These are phyloP conservation scores for Mycoemilia scoparia DNA, from an alignment of 192 early-diverging fungal genomes.

Conservation along the genomic window DNA sequence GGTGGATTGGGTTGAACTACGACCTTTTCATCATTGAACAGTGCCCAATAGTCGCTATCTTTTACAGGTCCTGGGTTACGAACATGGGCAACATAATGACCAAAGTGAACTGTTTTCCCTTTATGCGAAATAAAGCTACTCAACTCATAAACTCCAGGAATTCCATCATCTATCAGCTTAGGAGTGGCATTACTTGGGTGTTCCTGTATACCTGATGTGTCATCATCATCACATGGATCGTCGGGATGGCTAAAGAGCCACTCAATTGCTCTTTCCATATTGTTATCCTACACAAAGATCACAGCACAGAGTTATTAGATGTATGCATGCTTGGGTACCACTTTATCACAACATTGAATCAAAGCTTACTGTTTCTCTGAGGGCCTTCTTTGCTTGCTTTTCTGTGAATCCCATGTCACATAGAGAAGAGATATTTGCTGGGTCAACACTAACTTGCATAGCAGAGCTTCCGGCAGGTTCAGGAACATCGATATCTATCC, in stretches of 20 bases:
- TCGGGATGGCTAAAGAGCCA: conserved; percentile 84
- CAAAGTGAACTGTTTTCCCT: conserved; percentile 86
- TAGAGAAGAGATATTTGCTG: conserved; percentile 45
- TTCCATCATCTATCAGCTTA: conserved; percentile 2
- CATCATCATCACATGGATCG: conserved; percentile 33
- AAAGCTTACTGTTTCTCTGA: conserved; percentile 69
- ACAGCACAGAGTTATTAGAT: conserved; percentile 1
- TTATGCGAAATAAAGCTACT: conserved; percentile 83
- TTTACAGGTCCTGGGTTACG: conserved; percentile 28
- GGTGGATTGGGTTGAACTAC: conserved; percentile 46
- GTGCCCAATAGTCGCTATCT: conserved; percentile 57
- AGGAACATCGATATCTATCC: conserved; percentile 65
- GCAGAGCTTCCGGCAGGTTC: conserved; percentile 12
- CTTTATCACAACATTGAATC: too few species aligned
- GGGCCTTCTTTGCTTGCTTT: conserved; percentile 59
- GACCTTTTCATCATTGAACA: conserved; percentile 95
- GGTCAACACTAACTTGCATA: conserved; percentile 7
- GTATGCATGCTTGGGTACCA: background rate
- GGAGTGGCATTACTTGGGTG: too few species aligned
- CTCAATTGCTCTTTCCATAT: conserved; percentile 83
- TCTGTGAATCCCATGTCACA: conserved; percentile 84
- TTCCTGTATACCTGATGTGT: too few species aligned
- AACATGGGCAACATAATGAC: conserved; percentile 89
- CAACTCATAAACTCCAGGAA: conserved; percentile 21
- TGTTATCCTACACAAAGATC: too few species aligned